Base-by-base conservation (phyloP, 139 green algal species). In the Chlorella sp. region DNA sequence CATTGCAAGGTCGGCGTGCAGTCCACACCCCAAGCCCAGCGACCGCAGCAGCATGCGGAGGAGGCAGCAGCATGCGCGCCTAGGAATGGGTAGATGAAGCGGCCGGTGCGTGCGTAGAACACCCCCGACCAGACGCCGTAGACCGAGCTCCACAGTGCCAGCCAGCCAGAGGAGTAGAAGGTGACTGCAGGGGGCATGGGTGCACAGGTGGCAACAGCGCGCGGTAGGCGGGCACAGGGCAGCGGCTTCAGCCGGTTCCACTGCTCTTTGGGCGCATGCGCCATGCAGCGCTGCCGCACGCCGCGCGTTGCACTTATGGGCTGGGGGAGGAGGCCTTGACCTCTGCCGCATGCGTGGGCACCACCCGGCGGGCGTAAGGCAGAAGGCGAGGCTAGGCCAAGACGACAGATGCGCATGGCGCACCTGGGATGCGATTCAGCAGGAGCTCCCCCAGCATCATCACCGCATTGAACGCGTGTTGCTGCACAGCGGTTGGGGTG, bases 1-100 rank as follows among this genome's bases (percentile, higher is more conserved):
- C n/a, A n/a, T n/a, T n/a, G n/a, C n/a, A n/a, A 24, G 43, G 11
- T 7, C 67, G 43, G 67, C 41, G 5, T 44, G 36, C 32, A 41
- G 34, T 16, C 22, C n/a, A 41, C 28, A 20, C 19, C 20, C 19
- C 67, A 28, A 73, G 16, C 7, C 26, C 43, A 64, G 40, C 44
- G 19, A 11, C 30, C 26, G 46, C 16, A 79, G 41, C 72, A 36
- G 64, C n/a, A 54, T 11, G 11, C 46, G 8, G 8, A 54, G 46
- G 46, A 54, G 11, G 46, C 46, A 54, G 46, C 8, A 8, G 11
- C 34, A 48, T 17, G 8, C 56, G 0, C 77, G 64, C 65, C 79
- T 32, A 85, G 51, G 69, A 85, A 85, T 3, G 81, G 81, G 51
- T 85, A 85, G 38, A 85, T 79, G 68, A 72, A 79, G 46, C 81